These are phyloP conservation scores for Tolypocladium ophioglossoides DNA, from an alignment of 2,329 filamentous ascomycete genomes.

Conservation along the genomic window DNA sequence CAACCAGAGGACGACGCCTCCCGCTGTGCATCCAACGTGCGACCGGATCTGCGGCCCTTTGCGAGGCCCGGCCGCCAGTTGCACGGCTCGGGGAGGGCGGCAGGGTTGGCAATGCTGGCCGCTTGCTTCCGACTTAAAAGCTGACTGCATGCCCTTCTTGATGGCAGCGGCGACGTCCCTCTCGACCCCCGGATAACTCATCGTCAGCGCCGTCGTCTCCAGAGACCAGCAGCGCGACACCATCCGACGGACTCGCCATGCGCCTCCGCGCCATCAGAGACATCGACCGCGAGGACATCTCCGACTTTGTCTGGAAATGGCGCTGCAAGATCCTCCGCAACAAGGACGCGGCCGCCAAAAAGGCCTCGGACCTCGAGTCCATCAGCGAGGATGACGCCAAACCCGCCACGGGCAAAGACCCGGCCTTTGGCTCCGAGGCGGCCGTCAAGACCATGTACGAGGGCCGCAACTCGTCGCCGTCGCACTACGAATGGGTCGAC, in stretches of 20 bases:
- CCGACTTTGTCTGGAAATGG: conserved; percentile 19
- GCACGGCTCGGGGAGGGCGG: neutral
- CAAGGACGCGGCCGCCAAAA: conserved; percentile 9
- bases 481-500: conserved; percentile 25
- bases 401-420: conserved; percentile 9
- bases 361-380: conserved; percentile 3
- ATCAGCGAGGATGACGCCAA: neutral
- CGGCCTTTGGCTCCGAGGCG: conserved; percentile 17
- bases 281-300: conserved; percentile 11
- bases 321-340: conserved; percentile 18
- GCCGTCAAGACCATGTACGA: conserved; percentile 30
- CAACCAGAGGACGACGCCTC: neutral
- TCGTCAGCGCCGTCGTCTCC: neutral
- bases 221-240: neutral
- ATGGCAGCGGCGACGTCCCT: neutral
- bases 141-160: neutral
- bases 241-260: conserved; percentile 2
- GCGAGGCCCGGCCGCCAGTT: neutral
- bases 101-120: neutral
- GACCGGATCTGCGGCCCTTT: neutral
- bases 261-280: conserved; percentile 4
- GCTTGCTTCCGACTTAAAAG: too few relatives aligned
- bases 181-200: neutral
- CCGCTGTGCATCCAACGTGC: neutral
- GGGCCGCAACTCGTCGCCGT: conserved; percentile 13